A percentile compares a stretch with the other conserved stretches of the same genome.
Evolutionary conservation across 148 eudicot species (phyloP).

Genomic region (Fagopyrum tataricum): DNA sequence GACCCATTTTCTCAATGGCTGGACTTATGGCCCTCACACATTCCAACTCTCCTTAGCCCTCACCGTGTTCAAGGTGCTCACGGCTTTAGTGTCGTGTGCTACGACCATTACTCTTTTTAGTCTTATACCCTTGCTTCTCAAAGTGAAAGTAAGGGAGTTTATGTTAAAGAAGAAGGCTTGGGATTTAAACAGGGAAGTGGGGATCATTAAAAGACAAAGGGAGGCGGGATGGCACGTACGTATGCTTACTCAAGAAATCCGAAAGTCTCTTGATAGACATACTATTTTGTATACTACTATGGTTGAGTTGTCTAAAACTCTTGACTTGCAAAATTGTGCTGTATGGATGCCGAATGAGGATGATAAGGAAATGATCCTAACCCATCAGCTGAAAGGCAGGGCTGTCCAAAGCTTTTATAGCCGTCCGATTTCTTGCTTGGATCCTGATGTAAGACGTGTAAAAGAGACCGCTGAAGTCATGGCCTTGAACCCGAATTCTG

Average conservation of each 20-base stretch:
- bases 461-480: neutral
- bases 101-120: slow-evolving; percentile 53
- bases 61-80: slow-evolving; percentile 52
- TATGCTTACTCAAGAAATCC: slow-evolving; percentile 59
- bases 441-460: slow-evolving; percentile 2
- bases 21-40: slow-evolving; percentile 45
- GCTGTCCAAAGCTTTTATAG: neutral
- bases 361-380: slow-evolving; percentile 34
- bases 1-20: slow-evolving; percentile 54
- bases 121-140: slow-evolving; percentile 47
- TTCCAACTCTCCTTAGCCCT: slow-evolving; percentile 48
- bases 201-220: slow-evolving; percentile 37
- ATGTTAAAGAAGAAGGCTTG: slow-evolving; percentile 46
- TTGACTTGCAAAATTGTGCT: slow-evolving; percentile 47
- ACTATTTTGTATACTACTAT: slow-evolving; percentile 49
- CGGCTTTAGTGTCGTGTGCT: slow-evolving; percentile 54
- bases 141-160: slow-evolving; percentile 52
- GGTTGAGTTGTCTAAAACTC: slow-evolving; percentile 46
- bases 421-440: neutral
- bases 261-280: slow-evolving; percentile 54
- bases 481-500: neutral
- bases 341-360: slow-evolving; percentile 63
- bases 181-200: slow-evolving; percentile 58
- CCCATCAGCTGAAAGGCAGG: slow-evolving; percentile 30
- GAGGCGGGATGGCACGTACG: slow-evolving; percentile 53